phyloP scores from a whole-genome alignment of 2,329 filamentous ascomycete genomes.

The Fusarium sp. region DNA sequence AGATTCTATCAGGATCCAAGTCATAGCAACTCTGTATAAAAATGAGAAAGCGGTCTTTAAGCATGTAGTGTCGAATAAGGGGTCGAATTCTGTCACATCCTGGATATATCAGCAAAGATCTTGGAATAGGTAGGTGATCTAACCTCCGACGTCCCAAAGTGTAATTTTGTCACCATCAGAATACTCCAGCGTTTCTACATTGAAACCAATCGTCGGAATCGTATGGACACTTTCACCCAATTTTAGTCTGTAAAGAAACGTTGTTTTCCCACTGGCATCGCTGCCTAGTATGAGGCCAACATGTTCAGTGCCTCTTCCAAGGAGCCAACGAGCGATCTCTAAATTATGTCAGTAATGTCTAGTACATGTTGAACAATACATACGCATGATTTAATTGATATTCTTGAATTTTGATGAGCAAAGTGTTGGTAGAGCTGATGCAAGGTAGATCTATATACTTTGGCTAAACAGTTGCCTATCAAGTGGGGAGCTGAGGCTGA shows the following conservation, averaged over 20 bases:
- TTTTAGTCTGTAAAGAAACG: constrained; percentile 84
- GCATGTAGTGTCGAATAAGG: constrained; percentile 48
- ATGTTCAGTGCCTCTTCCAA: constrained; percentile 38
- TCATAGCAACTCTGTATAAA: constrained; percentile 51
- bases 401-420: background rate
- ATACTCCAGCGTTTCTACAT: constrained; percentile 80
- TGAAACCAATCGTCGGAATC: constrained; percentile 95
- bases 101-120: constrained; percentile 1
- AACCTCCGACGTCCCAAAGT: constrained; percentile 51
- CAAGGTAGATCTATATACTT: constrained; percentile 11
- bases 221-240: constrained; percentile 92
- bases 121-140: background rate
- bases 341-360: background rate
- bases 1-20: constrained; percentile 36
- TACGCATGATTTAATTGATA: constrained; percentile 35
- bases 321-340: constrained; percentile 45
- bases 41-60: constrained; percentile 45
- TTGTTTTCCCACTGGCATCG: constrained; percentile 75
- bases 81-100: constrained; percentile 49
- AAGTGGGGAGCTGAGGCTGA: constrained; percentile 40
- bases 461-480: constrained; percentile 37
- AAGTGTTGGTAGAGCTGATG: fast-evolving
- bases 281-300: constrained; percentile 42
- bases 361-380: background rate
- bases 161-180: constrained; percentile 39